These are phyloP conservation scores for Backusella parvicylindrica DNA, from an alignment of 192 early-diverging fungal genomes.

Conservation along the genomic window DNA sequence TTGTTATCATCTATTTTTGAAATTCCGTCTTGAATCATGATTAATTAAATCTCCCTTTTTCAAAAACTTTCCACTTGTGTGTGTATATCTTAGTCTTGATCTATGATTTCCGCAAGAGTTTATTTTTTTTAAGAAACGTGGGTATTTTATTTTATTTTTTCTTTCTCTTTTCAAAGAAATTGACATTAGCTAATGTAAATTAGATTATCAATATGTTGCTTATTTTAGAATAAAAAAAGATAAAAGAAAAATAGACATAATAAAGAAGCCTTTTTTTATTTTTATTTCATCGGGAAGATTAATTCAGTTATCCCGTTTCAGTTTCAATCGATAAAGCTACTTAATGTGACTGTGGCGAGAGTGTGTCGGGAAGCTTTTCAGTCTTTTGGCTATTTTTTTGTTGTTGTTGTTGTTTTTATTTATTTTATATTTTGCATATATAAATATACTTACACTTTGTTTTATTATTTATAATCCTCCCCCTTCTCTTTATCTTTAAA, in stretches of 20 bases:
- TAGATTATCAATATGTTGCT: neutral
- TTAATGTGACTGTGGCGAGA: neutral
- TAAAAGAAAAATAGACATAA: neutral
- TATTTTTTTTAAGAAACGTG: neutral
- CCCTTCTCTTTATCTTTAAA: neutral
- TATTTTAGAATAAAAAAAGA: neutral
- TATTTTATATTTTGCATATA: neutral
- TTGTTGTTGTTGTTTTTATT: neutral
- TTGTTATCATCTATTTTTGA: neutral
- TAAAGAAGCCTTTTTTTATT: neutral
- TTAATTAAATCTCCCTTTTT: neutral
- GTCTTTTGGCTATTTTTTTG: neutral
- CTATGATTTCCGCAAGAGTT: neutral
- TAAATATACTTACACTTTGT: neutral
- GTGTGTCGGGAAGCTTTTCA: slow-evolving; percentile 4
- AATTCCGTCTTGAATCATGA: neutral
- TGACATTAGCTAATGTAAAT: neutral
- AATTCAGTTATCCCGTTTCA: slow-evolving; percentile 5
- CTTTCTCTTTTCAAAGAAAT: neutral
- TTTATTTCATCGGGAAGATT: neutral
- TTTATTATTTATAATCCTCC: neutral
- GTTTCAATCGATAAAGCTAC: slow-evolving; percentile 1
- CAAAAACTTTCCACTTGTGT: neutral
- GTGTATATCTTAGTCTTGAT: neutral
- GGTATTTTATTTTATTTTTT: neutral